These are phyloP conservation scores for Aspergillus sparsus DNA, from an alignment of 495 filamentous ascomycete species.

Conservation along the genomic window DNA sequence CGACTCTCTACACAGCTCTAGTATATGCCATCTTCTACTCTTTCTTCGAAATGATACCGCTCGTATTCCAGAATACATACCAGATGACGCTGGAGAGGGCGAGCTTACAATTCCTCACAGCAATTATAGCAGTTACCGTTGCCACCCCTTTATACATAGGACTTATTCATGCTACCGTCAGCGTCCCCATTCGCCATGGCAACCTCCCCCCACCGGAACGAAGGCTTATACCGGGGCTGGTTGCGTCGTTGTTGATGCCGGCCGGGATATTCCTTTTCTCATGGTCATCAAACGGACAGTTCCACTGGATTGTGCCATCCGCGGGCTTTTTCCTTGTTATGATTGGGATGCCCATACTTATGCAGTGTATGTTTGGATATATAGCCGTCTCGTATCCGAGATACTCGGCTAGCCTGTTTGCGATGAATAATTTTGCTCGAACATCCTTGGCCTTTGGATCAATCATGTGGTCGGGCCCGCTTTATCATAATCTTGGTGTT, in stretches of 20 bases:
- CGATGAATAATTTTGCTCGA: conserved; percentile 61
- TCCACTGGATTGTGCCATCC: conserved; percentile 63
- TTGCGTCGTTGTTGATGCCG: conserved; percentile 1
- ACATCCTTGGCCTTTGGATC: conserved; percentile 6
- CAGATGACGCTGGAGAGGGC: conserved; percentile 47
- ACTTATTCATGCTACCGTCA: background rate
- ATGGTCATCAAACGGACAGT: conserved; percentile 19
- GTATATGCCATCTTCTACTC: conserved; percentile 67
- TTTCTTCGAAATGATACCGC: conserved; percentile 72
- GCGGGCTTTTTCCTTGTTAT: conserved; percentile 52
- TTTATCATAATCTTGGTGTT: background rate
- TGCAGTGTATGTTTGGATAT: conserved; percentile 68
- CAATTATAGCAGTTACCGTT: background rate
- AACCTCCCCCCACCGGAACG: background rate
- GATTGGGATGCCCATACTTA: conserved; percentile 13
- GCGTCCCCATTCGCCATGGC: background rate
- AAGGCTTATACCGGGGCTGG: conserved; percentile 23
- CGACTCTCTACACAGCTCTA: conserved; percentile 60
- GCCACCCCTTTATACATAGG: background rate
- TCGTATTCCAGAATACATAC: conserved; percentile 65
- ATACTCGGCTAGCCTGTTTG: conserved; percentile 63
- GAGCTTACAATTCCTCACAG: background rate
- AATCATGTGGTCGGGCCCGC: conserved; percentile 1
- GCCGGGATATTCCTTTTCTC: conserved; percentile 2
- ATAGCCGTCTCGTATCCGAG: conserved; percentile 61